Evolutionary conservation across 78 protist species (phyloP), one percentile per base, ranked within the genome.

Genomic region (Monosiga brevicollis): DNA sequence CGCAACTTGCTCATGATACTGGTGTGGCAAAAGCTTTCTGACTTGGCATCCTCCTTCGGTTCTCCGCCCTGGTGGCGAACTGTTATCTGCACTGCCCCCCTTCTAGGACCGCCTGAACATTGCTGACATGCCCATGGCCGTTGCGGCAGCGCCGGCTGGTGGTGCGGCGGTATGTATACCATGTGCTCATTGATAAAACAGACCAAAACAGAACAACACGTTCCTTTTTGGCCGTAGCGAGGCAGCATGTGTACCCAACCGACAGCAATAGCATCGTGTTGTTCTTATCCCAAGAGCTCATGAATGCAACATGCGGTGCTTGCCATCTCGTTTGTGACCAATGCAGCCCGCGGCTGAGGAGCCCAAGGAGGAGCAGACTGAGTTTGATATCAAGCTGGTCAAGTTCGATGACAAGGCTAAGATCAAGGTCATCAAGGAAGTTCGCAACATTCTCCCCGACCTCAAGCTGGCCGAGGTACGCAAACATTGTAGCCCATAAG

Each of bases 351-450:
- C n/a, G n/a, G n/a, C n/a, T n/a, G 70, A n/a, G 62, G 42, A 76
- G 80, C 38, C 83, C 37, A 26, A 25, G 35, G 37, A 32, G 42
- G 83, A 79, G 73, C 42, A 79, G 83, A 79, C 83, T 24, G 72
- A 43, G 74, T 79, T 79, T 42, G 41, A 41, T 0, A 49, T 79
- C 74, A 79, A 79, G 42, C 83, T 79, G n/a, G 83, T 24, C n/a
- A 34, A 43, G 73, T 9, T 55, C 37, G 34, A 79, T 20, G 83
- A 42, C 40, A 55, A 42, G 38, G 1, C 49, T 9, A 79, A 79
- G 83, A 36, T 79, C 42, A 79, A 79, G 73, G 37, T 79, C 25
- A 79, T 79, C 83, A 1, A 29, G 38, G 83, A 43, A 26, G 76
- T 79, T 32, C 22, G n/a, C 36, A 37, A 43, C 40, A 1, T 79